phyloP scores from a whole-genome alignment of 106 monocot genomes.

The Chionographis japonica region DNA sequence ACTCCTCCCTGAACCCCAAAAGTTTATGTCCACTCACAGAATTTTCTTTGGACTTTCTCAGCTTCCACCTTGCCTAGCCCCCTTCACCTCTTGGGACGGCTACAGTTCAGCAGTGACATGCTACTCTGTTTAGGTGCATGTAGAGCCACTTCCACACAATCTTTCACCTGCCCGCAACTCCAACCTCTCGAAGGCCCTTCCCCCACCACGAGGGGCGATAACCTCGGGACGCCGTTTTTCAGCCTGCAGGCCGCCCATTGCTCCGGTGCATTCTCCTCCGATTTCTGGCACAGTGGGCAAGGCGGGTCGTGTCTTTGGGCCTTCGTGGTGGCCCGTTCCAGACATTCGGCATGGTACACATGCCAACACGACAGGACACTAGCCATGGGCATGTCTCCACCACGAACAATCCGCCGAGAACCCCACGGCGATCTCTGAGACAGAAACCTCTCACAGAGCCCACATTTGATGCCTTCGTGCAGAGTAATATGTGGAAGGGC shows the following conservation, averaged over 20 bases:
- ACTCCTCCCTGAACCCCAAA: constrained; percentile 2
- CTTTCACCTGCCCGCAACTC: constrained; percentile 39
- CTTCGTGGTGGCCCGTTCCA: constrained; percentile 49
- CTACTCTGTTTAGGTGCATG: constrained; percentile 16
- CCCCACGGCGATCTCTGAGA: constrained; percentile 66
- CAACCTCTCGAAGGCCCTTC: constrained; percentile 54
- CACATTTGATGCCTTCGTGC: constrained; percentile 26
- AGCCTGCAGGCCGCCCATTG: constrained; percentile 34
- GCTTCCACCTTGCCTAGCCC: constrained; percentile 15
- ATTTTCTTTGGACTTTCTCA: constrained; percentile 19
- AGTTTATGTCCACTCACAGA: not conserved
- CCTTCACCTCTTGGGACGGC: constrained; percentile 29
- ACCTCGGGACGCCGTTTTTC: constrained; percentile 36
- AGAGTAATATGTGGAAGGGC: constrained; percentile 8
- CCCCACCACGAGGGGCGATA: constrained; percentile 24
- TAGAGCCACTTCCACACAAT: constrained; percentile 39
- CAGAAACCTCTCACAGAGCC: constrained; percentile 47
- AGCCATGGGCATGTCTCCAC: constrained; percentile 52
- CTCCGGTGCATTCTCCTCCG: constrained; percentile 19
- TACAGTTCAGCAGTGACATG: constrained; percentile 8
- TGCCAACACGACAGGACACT: constrained; percentile 59
- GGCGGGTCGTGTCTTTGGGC: constrained; percentile 44
- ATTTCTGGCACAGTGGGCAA: constrained; percentile 57
- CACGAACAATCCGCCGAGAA: constrained; percentile 39
- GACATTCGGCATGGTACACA: constrained; percentile 70